Evolutionary conservation across 2,329 filamentous ascomycete species (phyloP).

Genomic region (Colletotrichum phormii): DNA sequence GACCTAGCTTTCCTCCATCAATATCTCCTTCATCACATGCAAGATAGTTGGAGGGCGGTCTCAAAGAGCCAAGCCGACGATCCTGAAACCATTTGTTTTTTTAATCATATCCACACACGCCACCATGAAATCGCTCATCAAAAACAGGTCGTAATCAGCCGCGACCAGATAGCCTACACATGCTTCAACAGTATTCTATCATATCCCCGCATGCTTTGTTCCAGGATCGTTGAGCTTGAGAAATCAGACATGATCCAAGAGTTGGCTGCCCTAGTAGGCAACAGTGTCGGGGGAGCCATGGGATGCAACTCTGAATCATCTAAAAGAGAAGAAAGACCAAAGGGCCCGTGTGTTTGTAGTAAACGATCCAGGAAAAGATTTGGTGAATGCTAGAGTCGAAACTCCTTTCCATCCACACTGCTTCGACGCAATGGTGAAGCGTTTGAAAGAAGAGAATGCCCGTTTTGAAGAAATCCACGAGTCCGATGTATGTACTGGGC

Average conservation of each 20-base stretch:
- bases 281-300: neutral
- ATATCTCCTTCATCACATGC: slow-evolving; percentile 19
- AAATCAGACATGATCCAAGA: neutral
- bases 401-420: slow-evolving; percentile 24
- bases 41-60: neutral
- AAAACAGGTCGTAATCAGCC: slow-evolving; percentile 5
- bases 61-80: slow-evolving; percentile 18
- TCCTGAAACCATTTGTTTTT: slow-evolving; percentile 26
- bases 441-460: slow-evolving; percentile 27
- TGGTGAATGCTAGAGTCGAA: slow-evolving; percentile 9
- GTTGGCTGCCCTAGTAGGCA: neutral
- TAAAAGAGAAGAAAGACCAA: slow-evolving; percentile 1
- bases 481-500: slow-evolving; percentile 35
- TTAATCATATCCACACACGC: neutral
- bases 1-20: neutral
- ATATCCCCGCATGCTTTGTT: slow-evolving; percentile 25
- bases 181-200: slow-evolving; percentile 28
- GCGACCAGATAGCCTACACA: slow-evolving; percentile 27
- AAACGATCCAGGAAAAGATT: neutral
- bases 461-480: slow-evolving; percentile 28
- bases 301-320: neutral
- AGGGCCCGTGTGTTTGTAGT: slow-evolving; percentile 3
- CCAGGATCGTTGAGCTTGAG: slow-evolving; percentile 8
- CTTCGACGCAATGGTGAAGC: slow-evolving; percentile 25
- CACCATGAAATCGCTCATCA: slow-evolving; percentile 5